phyloP scores from a whole-genome alignment of 1,284 basidiomycete genomes.

The Vanrija sp. region DNA sequence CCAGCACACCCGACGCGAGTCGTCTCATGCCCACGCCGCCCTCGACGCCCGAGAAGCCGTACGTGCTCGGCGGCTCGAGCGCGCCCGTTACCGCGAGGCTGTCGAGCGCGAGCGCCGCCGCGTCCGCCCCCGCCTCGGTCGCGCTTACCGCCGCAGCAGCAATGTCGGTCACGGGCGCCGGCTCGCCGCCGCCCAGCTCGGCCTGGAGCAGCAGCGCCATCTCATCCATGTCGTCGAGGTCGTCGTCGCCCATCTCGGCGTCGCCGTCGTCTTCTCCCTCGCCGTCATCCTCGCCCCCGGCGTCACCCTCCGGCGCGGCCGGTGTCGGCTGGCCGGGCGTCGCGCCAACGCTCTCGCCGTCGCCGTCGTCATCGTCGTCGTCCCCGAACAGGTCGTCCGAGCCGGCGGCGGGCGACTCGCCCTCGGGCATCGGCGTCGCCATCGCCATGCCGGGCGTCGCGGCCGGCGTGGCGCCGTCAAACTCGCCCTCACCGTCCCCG shows the following conservation, averaged over 20 bases:
- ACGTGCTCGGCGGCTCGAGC: no score
- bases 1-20: slow-evolving; percentile 23
- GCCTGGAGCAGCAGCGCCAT: slow-evolving; percentile 37
- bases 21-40: slow-evolving; percentile 39
- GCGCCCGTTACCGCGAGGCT: neutral
- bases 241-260: slow-evolving; percentile 22
- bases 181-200: slow-evolving; percentile 20
- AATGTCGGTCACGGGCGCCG: neutral
- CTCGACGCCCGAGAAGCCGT: slow-evolving; percentile 18
- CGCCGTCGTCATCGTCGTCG: slow-evolving; percentile 29
- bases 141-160: neutral
- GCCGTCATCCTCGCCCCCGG: slow-evolving; percentile 14
- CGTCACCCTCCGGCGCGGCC: slow-evolving; percentile 16
- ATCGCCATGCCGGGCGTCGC: slow-evolving; percentile 16
- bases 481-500: slow-evolving; percentile 18
- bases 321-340: slow-evolving; percentile 23
- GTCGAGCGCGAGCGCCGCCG: slow-evolving; percentile 3
- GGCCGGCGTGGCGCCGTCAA: slow-evolving; percentile 23
- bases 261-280: slow-evolving; percentile 17
- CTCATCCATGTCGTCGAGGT: slow-evolving; percentile 40
- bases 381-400: slow-evolving; percentile 27
- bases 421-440: slow-evolving; percentile 9
- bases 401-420: slow-evolving; percentile 5
- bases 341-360: slow-evolving; percentile 16
- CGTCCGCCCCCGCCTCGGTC: slow-evolving; percentile 1